phyloP scores from a whole-genome alignment of 164 flowering plant genomes.

The Chloranthus sessilifolius region DNA sequence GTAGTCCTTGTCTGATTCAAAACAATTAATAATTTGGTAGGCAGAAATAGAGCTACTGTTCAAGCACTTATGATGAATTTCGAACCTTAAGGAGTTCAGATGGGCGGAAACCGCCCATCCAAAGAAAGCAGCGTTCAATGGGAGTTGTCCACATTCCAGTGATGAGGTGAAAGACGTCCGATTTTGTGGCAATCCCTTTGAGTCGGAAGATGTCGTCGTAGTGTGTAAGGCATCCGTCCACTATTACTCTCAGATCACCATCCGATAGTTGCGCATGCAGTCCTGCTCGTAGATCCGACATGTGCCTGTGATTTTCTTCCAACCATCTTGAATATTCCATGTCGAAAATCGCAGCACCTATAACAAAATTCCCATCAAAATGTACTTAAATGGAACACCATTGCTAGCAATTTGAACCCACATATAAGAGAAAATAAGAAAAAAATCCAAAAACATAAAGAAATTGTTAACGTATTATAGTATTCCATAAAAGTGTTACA shows the following conservation, averaged over 20 bases:
- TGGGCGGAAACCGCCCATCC: constrained; percentile 99
- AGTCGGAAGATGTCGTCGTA: constrained; percentile 83
- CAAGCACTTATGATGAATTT: neutral
- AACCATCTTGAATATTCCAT: constrained; percentile 95
- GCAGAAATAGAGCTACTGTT: too few relatives aligned
- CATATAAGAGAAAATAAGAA: neutral
- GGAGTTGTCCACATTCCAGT: constrained; percentile 95
- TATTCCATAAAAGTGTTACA: too few relatives aligned
- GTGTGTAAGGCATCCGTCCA: constrained; percentile 70
- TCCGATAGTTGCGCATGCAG: constrained; percentile 71
- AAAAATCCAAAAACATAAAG: too few relatives aligned
- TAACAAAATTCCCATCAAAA: too few relatives aligned
- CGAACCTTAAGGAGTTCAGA: constrained; percentile 91
- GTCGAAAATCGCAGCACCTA: constrained; percentile 94
- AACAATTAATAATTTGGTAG: too few relatives aligned
- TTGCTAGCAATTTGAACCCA: too few relatives aligned
- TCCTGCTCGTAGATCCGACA: constrained; percentile 73
- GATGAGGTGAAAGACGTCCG: constrained; percentile 85
- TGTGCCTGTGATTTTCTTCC: constrained; percentile 77
- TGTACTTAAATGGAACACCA: too few relatives aligned
- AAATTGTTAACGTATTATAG: too few relatives aligned
- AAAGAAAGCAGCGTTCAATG: constrained; percentile 94
- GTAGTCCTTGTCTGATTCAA: too few relatives aligned
- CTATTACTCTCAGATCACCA: constrained; percentile 51
- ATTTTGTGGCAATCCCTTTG: constrained; percentile 67